Percentiles rank a stretch among this genome's conserved stretches.
Conservation (phyloP, 352 stramenopile genomes). For the Phytopythium mirpurense region DNA sequence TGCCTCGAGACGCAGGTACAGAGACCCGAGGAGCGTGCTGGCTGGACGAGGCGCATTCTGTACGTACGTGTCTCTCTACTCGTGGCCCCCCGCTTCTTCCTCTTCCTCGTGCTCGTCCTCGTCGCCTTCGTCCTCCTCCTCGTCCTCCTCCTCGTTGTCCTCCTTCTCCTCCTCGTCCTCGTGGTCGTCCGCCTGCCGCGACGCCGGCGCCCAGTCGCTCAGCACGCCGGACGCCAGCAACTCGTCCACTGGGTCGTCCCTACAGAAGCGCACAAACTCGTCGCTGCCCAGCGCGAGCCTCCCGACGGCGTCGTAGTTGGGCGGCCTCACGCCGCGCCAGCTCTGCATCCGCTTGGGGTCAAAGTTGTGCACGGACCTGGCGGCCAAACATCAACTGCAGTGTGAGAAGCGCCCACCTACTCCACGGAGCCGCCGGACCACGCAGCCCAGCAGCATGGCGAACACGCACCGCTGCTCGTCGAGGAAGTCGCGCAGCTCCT, state of each 20-base stretch:
- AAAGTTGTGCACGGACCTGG: constrained; percentile 6
- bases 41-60: too few relatives aligned
- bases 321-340: not conserved
- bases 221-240: constrained; percentile 6
- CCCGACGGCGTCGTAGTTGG: not conserved
- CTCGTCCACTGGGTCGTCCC: constrained; percentile 1
- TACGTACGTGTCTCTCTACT: not conserved
- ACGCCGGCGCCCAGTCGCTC: not conserved
- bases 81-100: not conserved
- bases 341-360: not conserved
- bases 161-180: constrained; percentile 26
- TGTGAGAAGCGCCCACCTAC: too few relatives aligned
- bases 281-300: not conserved
- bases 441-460: not conserved
- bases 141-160: not conserved
- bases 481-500: constrained; percentile 58
- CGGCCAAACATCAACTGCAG: too few relatives aligned
- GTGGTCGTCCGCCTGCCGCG: constrained; percentile 16
- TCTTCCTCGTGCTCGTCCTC: not conserved
- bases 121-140: not conserved
- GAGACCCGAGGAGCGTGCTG: too few relatives aligned
- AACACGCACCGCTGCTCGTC: constrained; percentile 36
- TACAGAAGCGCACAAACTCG: constrained; percentile 5
- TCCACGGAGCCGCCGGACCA: too few relatives aligned
- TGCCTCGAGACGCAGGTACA: not conserved